Evolutionary conservation across 2,329 filamentous ascomycete genomes (phyloP).

Genomic region (Hymenoscyphus albidus): DNA sequence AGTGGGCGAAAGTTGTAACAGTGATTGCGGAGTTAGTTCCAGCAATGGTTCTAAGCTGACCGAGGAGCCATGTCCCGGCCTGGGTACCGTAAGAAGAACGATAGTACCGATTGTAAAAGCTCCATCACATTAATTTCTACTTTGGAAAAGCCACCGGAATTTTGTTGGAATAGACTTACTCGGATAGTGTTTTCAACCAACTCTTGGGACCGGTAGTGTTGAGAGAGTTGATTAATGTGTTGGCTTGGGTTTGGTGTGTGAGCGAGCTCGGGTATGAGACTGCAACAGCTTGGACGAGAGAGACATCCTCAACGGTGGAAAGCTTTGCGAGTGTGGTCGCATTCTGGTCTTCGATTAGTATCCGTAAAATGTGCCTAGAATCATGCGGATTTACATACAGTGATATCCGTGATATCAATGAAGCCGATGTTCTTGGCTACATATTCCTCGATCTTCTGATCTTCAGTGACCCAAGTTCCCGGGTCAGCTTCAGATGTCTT

Average conservation of each 20-base stretch:
- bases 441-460: conserved; percentile 18
- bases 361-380: neutral
- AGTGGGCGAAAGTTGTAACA: conserved; percentile 12
- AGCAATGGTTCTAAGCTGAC: conserved; percentile 9
- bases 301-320: neutral
- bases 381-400: conserved; percentile 3
- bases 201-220: conserved; percentile 8
- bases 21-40: conserved; percentile 11
- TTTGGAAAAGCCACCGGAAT: neutral
- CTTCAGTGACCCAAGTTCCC: conserved; percentile 18
- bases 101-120: conserved; percentile 17
- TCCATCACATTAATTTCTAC: neutral
- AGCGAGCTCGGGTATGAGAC: conserved; percentile 15
- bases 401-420: conserved; percentile 21
- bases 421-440: conserved; percentile 18
- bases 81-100: conserved; percentile 11
- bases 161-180: conserved; percentile 5
- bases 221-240: conserved; percentile 11
- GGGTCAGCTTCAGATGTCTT: conserved; percentile 18
- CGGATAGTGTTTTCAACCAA: conserved; percentile 11
- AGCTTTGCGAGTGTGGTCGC: conserved; percentile 2
- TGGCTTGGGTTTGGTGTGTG: conserved; percentile 10
- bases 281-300: conserved; percentile 4
- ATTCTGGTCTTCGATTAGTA: neutral
- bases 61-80: conserved; percentile 11